These are phyloP conservation scores for Globisporangium okanoganense DNA, from an alignment of 352 stramenopile genomes.

Conservation along the genomic window DNA sequence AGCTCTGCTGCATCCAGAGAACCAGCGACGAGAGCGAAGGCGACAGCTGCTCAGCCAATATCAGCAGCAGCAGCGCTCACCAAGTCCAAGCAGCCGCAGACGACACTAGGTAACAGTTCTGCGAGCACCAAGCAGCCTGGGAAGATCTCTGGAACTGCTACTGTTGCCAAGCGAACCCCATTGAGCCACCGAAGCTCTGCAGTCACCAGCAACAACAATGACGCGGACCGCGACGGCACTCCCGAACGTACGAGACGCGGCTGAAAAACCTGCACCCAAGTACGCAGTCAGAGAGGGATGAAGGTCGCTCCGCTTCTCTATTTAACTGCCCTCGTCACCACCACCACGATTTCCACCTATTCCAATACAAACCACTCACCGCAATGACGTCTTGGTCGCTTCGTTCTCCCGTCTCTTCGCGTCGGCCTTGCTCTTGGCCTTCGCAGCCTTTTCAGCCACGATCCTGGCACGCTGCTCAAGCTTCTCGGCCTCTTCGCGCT, in stretches of 20 bases:
- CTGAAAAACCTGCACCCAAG: neutral
- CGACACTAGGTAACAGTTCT: neutral
- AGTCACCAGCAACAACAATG: slow-evolving; percentile 23
- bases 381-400: neutral
- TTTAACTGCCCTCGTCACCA: neutral
- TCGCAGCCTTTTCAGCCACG: slow-evolving; percentile 17
- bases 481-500: slow-evolving; percentile 45
- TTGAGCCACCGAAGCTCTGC: slow-evolving; percentile 6
- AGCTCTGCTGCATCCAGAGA: neutral
- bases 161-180: slow-evolving; percentile 1
- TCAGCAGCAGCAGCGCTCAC: neutral
- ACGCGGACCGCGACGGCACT: slow-evolving; percentile 23
- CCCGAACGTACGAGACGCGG: slow-evolving; percentile 14
- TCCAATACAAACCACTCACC: neutral
- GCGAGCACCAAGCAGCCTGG: neutral
- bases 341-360: neutral
- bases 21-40: neutral
- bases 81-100: slow-evolving; percentile 5
- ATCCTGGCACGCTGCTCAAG: slow-evolving; percentile 24
- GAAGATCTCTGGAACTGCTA: neutral
- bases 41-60: neutral
- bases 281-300: neutral
- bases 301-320: neutral
- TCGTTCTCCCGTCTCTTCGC: neutral
- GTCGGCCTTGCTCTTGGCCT: slow-evolving; percentile 13